Conservation (phyloP, 306 rosid genomes). For the Biancaea sappan region DNA sequence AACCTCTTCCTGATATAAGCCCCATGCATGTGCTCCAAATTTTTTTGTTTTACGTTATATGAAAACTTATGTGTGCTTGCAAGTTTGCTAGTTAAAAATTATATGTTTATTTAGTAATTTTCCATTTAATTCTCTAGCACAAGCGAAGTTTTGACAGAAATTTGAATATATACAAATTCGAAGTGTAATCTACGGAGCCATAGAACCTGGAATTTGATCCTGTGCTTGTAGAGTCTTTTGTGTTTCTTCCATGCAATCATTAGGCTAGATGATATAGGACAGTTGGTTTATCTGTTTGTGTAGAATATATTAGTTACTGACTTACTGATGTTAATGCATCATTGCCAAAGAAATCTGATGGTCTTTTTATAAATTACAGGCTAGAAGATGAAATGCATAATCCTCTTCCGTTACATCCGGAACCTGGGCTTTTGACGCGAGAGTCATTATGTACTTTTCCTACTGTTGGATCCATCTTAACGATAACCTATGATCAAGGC, state of each 20-base stretch:
- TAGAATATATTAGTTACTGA: constrained; percentile 1
- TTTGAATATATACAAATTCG: background rate
- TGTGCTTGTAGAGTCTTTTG: background rate
- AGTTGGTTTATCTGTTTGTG: background rate
- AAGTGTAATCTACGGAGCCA: background rate
- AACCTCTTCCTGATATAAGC: background rate
- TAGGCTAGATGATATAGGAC: background rate
- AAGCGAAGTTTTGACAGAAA: background rate
- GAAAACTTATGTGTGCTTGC: background rate
- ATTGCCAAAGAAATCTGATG: background rate
- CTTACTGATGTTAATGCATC: background rate
- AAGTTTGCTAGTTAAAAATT: background rate
- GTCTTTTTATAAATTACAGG: constrained; percentile 46
- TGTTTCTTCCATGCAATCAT: background rate
- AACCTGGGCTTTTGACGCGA: constrained; percentile 42
- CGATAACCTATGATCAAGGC: constrained; percentile 42
- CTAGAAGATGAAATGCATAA: constrained; percentile 52
- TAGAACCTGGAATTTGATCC: constrained; percentile 1
- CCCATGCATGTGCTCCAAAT: background rate
- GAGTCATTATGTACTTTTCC: constrained; percentile 58
- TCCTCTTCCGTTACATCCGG: constrained; percentile 55
- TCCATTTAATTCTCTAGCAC: background rate
- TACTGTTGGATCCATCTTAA: constrained; percentile 56
- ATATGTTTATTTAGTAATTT: background rate
- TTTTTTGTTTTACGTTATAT: background rate